A percentile compares a stretch with the other conserved stretches of the same genome.
Conservation (phyloP, 2,329 filamentous ascomycete species). For the Colletotrichum tropicale region DNA sequence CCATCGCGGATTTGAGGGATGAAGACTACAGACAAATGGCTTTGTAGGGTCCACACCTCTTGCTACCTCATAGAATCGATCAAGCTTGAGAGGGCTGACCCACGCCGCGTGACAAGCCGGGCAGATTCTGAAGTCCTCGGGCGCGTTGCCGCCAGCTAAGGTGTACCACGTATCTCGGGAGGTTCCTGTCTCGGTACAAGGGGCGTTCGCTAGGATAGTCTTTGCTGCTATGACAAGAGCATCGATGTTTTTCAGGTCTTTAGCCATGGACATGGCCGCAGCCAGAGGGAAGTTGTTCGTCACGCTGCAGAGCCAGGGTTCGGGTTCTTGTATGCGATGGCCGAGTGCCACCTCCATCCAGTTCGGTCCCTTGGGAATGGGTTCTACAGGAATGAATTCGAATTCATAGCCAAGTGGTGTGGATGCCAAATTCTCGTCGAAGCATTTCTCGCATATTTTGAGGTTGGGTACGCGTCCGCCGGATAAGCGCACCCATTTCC, state of each 20-base stretch:
- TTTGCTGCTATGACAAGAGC: slow-evolving; percentile 30
- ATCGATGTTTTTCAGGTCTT: slow-evolving; percentile 27
- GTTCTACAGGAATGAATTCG: neutral
- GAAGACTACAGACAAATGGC: slow-evolving; percentile 33
- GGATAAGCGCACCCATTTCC: slow-evolving; percentile 28
- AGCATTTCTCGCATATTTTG: slow-evolving; percentile 37
- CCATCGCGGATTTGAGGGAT: slow-evolving; percentile 28
- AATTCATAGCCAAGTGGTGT: slow-evolving; percentile 32
- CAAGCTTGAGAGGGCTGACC: slow-evolving; percentile 28
- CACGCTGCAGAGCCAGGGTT: neutral
- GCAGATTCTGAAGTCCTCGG: slow-evolving; percentile 30
- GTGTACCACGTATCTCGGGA: slow-evolving; percentile 39
- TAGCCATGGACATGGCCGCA: slow-evolving; percentile 28
- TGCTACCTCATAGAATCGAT: slow-evolving; percentile 30
- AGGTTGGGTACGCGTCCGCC: slow-evolving; percentile 26
- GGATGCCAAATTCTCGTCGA: slow-evolving; percentile 34
- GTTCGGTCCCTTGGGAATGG: neutral
- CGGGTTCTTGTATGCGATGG: neutral
- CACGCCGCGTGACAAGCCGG: slow-evolving; percentile 37
- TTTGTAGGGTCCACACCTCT: slow-evolving; percentile 9
- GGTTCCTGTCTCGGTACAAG: slow-evolving; percentile 32
- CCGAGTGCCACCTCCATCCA: slow-evolving; percentile 1
- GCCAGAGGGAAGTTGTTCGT: slow-evolving; percentile 14
- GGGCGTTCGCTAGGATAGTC: slow-evolving; percentile 23
- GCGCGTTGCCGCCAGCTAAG: slow-evolving; percentile 18